Evolutionary conservation across 1,284 basidiomycete species (phyloP), one percentile per base, ranked within the genome.

Genomic region (Cystobasidium pallidum): DNA sequence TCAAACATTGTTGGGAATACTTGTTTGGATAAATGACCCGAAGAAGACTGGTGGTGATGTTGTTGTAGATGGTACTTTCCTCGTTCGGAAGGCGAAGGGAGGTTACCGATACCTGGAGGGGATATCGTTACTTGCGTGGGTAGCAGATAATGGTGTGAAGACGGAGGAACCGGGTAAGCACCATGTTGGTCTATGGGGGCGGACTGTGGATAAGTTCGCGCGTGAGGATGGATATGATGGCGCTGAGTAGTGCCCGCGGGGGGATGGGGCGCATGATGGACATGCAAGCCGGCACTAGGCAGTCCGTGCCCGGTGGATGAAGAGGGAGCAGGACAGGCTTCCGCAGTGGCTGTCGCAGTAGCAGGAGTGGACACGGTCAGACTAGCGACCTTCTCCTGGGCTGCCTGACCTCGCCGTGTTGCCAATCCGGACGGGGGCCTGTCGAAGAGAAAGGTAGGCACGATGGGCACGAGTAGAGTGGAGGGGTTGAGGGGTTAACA

Each of bases 321-420:
- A n/a, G n/a, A n/a, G n/a, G n/a, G n/a, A n/a, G n/a, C n/a, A n/a
- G n/a, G n/a, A n/a, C n/a, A n/a, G n/a, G 1, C 10, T 39, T 45
- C 32, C n/a, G 51, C 21, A 3, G 45, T 36, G 63, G 45, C 15
- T 10, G 34, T 26, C 7, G 36, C 13, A 58, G 21, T 8, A 41
- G 49, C n/a, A 34, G 67, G 49, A n/a, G 67, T 62, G 15, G 67
- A 34, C 21, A 70, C 58, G 11, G 57, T 45, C n/a, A 70, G 43
- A 28, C 36, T 52, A 8, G 36, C 58, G 21, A 58, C 58, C 39
- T 62, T 70, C 8, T 70, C 58, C 34, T 70, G 67, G 0, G 67
- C 67, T 45, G 32, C 41, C 2, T 47, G 67, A n/a, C 67, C 58
- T 17, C 67, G 41, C 51, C 67, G 43, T 10, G 21, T 39, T 24